Percentiles rank a stretch among this genome's conserved stretches.
These are phyloP conservation scores for Dissophora globulifera DNA, from an alignment of 192 early-diverging fungal species.

Conservation along the genomic window DNA sequence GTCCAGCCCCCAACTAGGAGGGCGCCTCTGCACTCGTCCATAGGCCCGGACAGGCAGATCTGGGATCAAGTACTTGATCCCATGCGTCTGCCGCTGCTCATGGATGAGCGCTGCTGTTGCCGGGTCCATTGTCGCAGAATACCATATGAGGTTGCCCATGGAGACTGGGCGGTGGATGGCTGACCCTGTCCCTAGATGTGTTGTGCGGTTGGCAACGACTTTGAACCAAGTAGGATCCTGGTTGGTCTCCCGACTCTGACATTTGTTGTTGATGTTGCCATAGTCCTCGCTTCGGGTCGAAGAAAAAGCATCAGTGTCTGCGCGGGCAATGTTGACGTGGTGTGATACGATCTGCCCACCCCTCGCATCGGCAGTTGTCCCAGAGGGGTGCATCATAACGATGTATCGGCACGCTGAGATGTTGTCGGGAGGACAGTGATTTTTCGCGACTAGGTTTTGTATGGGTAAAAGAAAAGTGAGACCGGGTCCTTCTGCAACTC, in stretches of 20 bases:
- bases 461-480: conserved; percentile 4
- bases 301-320: neutral
- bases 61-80: conserved; percentile 38
- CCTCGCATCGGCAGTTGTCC: neutral
- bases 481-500: no score
- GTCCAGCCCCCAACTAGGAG: conserved; percentile 48
- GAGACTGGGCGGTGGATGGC: neutral
- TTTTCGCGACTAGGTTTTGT: no score
- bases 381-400: conserved; percentile 42
- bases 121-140: conserved; percentile 33
- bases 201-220: neutral
- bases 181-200: neutral
- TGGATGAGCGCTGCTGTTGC: conserved; percentile 16
- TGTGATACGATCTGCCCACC: neutral
- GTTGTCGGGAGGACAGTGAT: conserved; percentile 18
- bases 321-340: conserved; percentile 1
- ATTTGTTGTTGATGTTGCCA: neutral
- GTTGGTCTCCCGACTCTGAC: neutral
- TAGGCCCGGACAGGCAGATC: conserved; percentile 31
- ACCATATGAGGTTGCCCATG: conserved; percentile 28
- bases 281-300: neutral
- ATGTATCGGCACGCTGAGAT: conserved; percentile 41
- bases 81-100: conserved; percentile 14
- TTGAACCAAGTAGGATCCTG: conserved; percentile 24
- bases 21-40: conserved; percentile 30